Evolutionary conservation across 1,284 basidiomycete genomes (phyloP), one percentile per base, ranked within the genome.

Genomic region (Exobasidium cylindrosporum): DNA sequence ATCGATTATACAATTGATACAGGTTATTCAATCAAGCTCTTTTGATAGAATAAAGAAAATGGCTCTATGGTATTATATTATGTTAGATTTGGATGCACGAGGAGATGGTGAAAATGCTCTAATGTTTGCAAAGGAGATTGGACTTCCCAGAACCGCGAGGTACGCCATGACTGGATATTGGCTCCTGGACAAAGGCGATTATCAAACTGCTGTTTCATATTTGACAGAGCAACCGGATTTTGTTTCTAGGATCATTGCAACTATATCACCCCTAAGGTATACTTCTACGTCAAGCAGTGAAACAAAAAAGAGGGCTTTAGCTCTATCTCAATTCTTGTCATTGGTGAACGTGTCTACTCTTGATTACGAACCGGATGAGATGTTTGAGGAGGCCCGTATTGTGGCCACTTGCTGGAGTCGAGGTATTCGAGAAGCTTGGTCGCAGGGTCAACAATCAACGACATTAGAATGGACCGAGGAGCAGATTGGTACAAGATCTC

Each of bases 131-230:
- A 59, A 62, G 54, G 63, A 58, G n/a, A 66, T 62, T 21, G 64
- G 65, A 0, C 59, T 72, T 14, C 66, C 67, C 26, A 65, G 67
- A 24, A 65, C 67, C 2, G 69, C 67, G 53, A 60, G 61, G 21
- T 62, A 69, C 28, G 62, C 59, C n/a, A 69, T 72, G 69, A 60
- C 63, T 13, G 69, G 68, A 4, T 72, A 72, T 54, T 72, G 69
- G 69, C 58, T 62, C 21, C 63, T 72, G n/a, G 69, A 72, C 63
- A 65, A 65, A 7, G 68, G 67, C 23, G 23, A 61, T 6, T 72
- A 69, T 56, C 63, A 69, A 24, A 30, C 44, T 5, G 47, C 21
- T 5, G 26, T 50, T 21, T 50, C 47, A 21, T 50, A 50, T 28
- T 24, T 50, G 13, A 40, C 35, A 7, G 47, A 50, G 26, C 47